Evolutionary conservation across 371 early-diverging fungal species (phyloP), one percentile per base, ranked within the genome.

Genomic region (Lichtheimia corymbifera): DNA sequence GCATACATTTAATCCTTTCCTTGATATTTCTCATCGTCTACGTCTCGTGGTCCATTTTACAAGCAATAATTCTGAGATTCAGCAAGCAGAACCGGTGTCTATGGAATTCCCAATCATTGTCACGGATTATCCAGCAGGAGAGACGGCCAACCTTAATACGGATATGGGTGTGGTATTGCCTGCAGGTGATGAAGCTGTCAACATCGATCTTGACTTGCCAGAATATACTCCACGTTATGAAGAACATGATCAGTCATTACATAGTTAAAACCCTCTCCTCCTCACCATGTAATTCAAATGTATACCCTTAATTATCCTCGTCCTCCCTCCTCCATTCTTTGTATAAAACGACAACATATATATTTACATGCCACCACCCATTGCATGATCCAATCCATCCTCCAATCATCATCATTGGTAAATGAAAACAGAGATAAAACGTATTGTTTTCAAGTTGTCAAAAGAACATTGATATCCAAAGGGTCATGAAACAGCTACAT

Each of bases 161-260:
- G 53, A 22, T 22, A 5, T 22, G 7, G 18, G 18, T 18, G 47
- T 22, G 5, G 18, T 22, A n/a, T 22, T 22, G 47, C 47, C n/a
- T 22, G 18, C 47, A 47, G 47, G 58, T 35, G 80, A 80, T 30
- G 80, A 80, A 60, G 77, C 73, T 17, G 72, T 72, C 2, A 49
- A 52, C 51, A 64, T 80, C 5, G 80, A 80, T 56, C 55, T 80
- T 2, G 80, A 77, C 58, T 50, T 80, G 18, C 80, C 80, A 6
- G 80, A 77, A 60, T 80, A 80, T 50, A 79, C 79, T 5, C 79
- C 79, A 42, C 66, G 68, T 11, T 79, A 79, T 40, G 61, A 60
- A 22, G 27, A 42, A 15, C 54, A 56, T 28, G 28, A 28, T 28
- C 28, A 28, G 4, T 28, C 17, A 11, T 24, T 50, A 20, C 18